Percentiles rank a stretch among this genome's conserved stretches.
Conservation (phyloP, 2,329 filamentous ascomycete genomes). For the Ceratocystis colombiana region DNA sequence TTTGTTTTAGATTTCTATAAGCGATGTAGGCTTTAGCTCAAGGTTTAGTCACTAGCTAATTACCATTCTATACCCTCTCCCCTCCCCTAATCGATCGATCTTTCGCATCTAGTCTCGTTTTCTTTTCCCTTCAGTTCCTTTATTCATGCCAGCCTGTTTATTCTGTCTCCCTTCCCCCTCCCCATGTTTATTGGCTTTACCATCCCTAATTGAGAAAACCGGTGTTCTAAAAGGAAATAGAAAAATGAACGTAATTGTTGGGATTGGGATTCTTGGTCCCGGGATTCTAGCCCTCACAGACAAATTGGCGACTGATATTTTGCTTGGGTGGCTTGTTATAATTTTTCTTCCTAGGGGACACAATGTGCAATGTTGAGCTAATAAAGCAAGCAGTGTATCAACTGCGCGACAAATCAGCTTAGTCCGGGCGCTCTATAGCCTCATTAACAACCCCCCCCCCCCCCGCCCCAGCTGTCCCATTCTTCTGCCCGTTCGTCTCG, state of each 20-base stretch:
- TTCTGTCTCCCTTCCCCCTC: background rate
- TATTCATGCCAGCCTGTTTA: background rate
- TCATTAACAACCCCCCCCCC: no score
- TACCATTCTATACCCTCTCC: background rate
- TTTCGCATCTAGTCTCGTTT: background rate
- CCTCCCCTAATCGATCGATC: background rate
- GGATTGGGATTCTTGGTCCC: no score
- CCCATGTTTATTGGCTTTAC: background rate
- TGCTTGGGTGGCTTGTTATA: background rate
- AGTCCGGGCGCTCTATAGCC: background rate
- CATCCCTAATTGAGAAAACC: background rate
- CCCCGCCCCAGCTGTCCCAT: no score
- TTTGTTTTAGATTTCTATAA: constrained; percentile 7
- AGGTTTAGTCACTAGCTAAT: background rate
- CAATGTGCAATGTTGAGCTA: background rate
- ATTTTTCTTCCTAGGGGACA: background rate
- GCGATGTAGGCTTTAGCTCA: constrained; percentile 3
- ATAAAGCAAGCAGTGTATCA: background rate
- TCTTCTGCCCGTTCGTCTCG: no score
- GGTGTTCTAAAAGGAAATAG: no score
- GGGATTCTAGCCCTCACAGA: no score
- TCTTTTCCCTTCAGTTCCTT: background rate
- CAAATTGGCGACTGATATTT: no score
- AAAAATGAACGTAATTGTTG: no score
- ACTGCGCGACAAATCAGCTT: background rate